Evolutionary conservation across 2,329 filamentous ascomycete species (phyloP), one percentile per base, ranked within the genome.

Genomic region (Talaromyces amestolkiae): DNA sequence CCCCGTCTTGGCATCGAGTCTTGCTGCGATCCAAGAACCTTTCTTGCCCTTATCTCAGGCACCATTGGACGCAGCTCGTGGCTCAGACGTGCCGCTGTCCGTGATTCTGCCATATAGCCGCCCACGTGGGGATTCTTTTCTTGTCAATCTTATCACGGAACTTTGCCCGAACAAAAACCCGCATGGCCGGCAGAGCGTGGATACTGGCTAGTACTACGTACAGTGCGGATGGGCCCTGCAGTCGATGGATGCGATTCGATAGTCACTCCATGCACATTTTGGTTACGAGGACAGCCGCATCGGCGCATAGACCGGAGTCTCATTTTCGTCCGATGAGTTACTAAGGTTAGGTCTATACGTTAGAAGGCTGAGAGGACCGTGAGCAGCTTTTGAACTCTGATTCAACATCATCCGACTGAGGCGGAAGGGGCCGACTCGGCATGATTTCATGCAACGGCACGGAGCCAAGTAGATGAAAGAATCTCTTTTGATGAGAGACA

Each of bases 11-110:
- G 60, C 47, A 39, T 24, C 41, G 3, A 35, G 15, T 54, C 27
- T 33, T 15, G 5, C 33, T 24, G 31, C 8, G 51, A 45, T 33
- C 37, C 41, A 60, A 41, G 60, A 53, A 54, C 60, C 27, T 19
- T 49, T 61, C 27, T 22, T 47, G 47, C 35, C 6, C 7, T 43
- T 2, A 37, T 9, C 8, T 13, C 58, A 39, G 45, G 39, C 15
- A 61, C 19, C 31, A 49, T 61, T 61, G 59, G 41, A 45, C n/a
- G 41, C n/a, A 24, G 17, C 31, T 33, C n/a, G 35, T 59, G 39
- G 27, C 45, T 49, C 58, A 17, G 31, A 37, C 43, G n/a, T 49
- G 43, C 58, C 59, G 51, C 45, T 19, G 33, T 31, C n/a, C 31
- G 35, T n/a, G 27, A 31, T 33, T 19, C 17, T 35, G 22, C 33